A percentile compares a stretch with the other conserved stretches of the same genome.
phyloP scores from a whole-genome alignment of 306 rosid genomes.

The Hippophae rhamnoides region DNA sequence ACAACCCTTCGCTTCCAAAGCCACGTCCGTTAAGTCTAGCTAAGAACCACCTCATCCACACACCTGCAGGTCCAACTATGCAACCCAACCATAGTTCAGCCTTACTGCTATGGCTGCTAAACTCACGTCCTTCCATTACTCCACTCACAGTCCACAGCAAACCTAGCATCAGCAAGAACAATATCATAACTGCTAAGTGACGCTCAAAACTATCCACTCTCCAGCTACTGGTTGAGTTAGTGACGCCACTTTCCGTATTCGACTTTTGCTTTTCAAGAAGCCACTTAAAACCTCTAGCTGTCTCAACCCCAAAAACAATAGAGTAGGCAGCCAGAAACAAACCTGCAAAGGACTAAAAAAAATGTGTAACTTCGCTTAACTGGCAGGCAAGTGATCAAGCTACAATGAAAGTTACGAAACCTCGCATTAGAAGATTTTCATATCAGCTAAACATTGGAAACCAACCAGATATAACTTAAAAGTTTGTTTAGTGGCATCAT shows the following conservation, averaged over 20 bases:
- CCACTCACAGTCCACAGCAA: slow-evolving; percentile 40
- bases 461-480: neutral
- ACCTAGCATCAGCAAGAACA: slow-evolving; percentile 34
- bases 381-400: no score
- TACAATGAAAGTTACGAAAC: no score
- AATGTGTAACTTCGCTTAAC: neutral
- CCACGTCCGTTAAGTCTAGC: slow-evolving; percentile 60
- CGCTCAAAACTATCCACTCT: slow-evolving; percentile 32
- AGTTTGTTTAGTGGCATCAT: neutral
- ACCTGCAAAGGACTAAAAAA: slow-evolving; percentile 32
- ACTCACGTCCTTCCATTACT: slow-evolving; percentile 25
- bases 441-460: neutral
- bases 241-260: slow-evolving; percentile 16
- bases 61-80: slow-evolving; percentile 72
- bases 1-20: slow-evolving; percentile 37
- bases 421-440: neutral
- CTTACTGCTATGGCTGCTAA: slow-evolving; percentile 24
- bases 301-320: slow-evolving; percentile 58
- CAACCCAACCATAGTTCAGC: slow-evolving; percentile 61
- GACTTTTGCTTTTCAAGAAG: slow-evolving; percentile 26
- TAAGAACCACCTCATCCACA: slow-evolving; percentile 75
- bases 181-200: slow-evolving; percentile 26
- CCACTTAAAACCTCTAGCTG: slow-evolving; percentile 59
- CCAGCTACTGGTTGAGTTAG: slow-evolving; percentile 23
- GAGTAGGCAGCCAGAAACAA: slow-evolving; percentile 60